These are phyloP conservation scores for Benincasa hispida DNA, from an alignment of 306 rosid genomes.

Conservation along the genomic window DNA sequence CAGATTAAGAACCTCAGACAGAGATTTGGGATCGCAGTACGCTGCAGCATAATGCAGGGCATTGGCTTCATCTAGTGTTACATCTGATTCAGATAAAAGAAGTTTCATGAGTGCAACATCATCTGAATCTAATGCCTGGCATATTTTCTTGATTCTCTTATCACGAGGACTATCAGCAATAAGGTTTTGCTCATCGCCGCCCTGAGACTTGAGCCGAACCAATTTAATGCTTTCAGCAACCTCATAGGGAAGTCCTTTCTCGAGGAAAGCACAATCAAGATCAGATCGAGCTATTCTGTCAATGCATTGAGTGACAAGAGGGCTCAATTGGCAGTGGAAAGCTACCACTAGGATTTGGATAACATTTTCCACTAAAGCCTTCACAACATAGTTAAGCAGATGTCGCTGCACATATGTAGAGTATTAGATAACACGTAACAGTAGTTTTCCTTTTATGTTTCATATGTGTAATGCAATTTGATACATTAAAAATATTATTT, in stretches of 20 bases:
- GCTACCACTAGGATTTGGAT: constrained; percentile 31
- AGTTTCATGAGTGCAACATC: constrained; percentile 39
- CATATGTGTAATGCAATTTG: not conserved
- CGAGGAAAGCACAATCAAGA: constrained; percentile 25
- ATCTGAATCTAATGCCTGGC: constrained; percentile 30
- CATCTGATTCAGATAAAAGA: constrained; percentile 25
- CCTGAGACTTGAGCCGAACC: constrained; percentile 15
- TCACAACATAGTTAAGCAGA: constrained; percentile 30
- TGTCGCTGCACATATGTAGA: constrained; percentile 29
- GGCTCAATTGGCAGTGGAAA: constrained; percentile 31
- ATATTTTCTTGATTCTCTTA: constrained; percentile 32
- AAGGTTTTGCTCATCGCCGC: not conserved
- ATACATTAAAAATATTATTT: not conserved
- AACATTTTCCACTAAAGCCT: constrained; percentile 34
- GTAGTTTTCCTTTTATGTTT: not conserved
- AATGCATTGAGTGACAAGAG: constrained; percentile 19
- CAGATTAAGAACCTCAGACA: constrained; percentile 30
- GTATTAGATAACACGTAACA: not conserved
- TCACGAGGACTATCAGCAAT: constrained; percentile 19
- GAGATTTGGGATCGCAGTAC: constrained; percentile 35
- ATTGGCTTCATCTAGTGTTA: constrained; percentile 29
- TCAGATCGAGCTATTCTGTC: constrained; percentile 37
- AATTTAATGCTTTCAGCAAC: constrained; percentile 21
- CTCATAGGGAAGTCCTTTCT: constrained; percentile 34
- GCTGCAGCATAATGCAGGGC: constrained; percentile 44